Percentiles rank a stretch among this genome's conserved stretches.
phyloP scores from a whole-genome alignment of 2,329 filamentous ascomycete species.

The Tolypocladium ophioglossoides region DNA sequence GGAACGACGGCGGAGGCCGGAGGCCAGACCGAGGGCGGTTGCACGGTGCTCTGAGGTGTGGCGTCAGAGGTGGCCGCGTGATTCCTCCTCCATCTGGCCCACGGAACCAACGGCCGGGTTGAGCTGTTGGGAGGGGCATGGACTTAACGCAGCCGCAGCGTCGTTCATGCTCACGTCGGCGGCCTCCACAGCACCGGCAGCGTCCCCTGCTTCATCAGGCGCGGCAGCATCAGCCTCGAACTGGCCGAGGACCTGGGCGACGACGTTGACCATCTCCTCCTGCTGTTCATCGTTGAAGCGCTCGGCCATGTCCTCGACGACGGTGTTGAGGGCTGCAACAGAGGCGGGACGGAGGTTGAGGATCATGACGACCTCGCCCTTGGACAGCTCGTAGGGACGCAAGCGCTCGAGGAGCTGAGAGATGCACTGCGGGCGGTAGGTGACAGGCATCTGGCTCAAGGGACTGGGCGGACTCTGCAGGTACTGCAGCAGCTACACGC shows the following conservation, averaged over 20 bases:
- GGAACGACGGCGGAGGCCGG: slow-evolving; percentile 33
- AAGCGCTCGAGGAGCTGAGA: slow-evolving; percentile 42
- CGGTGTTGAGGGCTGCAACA: slow-evolving; percentile 46
- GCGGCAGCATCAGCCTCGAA: slow-evolving; percentile 23
- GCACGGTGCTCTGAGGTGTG: slow-evolving; percentile 33
- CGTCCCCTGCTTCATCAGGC: slow-evolving; percentile 15
- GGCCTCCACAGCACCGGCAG: slow-evolving; percentile 8
- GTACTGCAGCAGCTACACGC: slow-evolving; percentile 47
- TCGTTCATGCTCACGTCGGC: slow-evolving; percentile 28
- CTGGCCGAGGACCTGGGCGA: slow-evolving; percentile 47
- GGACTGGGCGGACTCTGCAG: slow-evolving; percentile 44
- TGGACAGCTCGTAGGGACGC: slow-evolving; percentile 48
- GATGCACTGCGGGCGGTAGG: slow-evolving; percentile 44
- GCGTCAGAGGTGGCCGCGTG: not conserved
- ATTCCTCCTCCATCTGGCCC: not conserved
- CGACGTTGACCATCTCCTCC: slow-evolving; percentile 43
- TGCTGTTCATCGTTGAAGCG: slow-evolving; percentile 51
- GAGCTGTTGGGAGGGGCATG: not conserved
- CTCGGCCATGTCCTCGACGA: slow-evolving; percentile 54
- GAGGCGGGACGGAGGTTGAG: slow-evolving; percentile 53
- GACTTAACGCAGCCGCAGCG: slow-evolving; percentile 12
- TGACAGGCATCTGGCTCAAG: slow-evolving; percentile 41
- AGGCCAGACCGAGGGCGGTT: slow-evolving; percentile 46
- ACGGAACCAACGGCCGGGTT: not conserved
- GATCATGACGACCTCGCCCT: slow-evolving; percentile 59